Conservation (phyloP, 768 basidiomycete genomes). For the Lactifluus subvellereus region DNA sequence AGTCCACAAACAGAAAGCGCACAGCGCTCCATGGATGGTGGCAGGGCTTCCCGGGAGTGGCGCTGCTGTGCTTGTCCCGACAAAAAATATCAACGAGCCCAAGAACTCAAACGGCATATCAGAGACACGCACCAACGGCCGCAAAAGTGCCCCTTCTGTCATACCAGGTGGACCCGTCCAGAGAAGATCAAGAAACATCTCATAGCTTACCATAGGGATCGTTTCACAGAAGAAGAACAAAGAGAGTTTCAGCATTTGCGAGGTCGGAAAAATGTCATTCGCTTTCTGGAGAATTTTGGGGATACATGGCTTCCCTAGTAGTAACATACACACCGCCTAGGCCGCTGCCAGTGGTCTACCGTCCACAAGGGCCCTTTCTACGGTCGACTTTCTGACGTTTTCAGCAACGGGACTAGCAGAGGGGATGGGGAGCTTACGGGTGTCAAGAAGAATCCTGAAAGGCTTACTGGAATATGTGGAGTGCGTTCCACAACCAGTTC, state of each 20-base stretch:
- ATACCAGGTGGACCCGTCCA: not conserved
- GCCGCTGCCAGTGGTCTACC: too few relatives aligned
- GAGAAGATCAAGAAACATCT: conserved; percentile 2
- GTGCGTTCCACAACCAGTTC: not conserved
- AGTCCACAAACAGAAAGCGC: not conserved
- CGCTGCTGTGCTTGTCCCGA: not conserved
- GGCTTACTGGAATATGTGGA: not conserved
- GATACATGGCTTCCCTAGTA: not conserved
- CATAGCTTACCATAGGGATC: not conserved
- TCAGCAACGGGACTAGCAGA: not conserved
- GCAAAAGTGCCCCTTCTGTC: conserved; percentile 1
- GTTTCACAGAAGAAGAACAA: not conserved
- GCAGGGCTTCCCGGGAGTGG: not conserved
- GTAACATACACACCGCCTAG: not conserved
- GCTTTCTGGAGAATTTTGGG: not conserved
- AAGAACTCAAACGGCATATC: not conserved
- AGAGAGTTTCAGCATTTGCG: not conserved
- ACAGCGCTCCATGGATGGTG: not conserved
- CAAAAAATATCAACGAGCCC: not conserved
- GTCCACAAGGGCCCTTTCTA: not conserved
- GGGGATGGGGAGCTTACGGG: not conserved
- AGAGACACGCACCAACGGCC: not conserved
- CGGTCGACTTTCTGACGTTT: not conserved
- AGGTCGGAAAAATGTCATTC: not conserved
- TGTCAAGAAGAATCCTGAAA: not conserved